These are phyloP conservation scores for Psophocarpus tetragonolobus DNA, from an alignment of 306 rosid genomes.

Conservation along the genomic window DNA sequence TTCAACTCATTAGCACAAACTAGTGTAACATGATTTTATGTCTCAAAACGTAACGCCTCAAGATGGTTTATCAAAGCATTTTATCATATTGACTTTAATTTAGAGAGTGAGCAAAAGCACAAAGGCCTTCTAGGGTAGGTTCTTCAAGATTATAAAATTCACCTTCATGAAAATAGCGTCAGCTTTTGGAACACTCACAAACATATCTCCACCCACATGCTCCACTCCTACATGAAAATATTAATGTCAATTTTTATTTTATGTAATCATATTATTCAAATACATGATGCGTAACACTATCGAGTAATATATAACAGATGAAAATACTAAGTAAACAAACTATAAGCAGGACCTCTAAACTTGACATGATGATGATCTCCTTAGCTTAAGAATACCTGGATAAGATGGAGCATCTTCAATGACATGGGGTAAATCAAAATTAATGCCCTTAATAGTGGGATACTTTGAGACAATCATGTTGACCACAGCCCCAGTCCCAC, in stretches of 20 bases:
- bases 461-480: conserved; percentile 76
- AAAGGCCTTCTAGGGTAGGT: conserved; percentile 4
- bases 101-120: background rate
- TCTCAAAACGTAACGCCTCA: background rate
- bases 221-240: conserved; percentile 67
- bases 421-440: conserved; percentile 94
- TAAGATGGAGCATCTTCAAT: conserved; percentile 75
- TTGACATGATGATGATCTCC: background rate
- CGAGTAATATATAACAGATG: background rate
- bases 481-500: conserved; percentile 81
- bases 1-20: conserved; percentile 10
- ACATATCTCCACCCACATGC: conserved; percentile 98
- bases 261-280: background rate
- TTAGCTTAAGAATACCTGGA: conserved; percentile 45
- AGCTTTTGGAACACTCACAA: conserved; percentile 77
- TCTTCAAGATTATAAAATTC: background rate
- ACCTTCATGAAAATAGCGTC: conserved; percentile 97
- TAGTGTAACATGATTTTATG: background rate
- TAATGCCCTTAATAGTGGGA: conserved; percentile 78
- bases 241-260: background rate
- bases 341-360: background rate
- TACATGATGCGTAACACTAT: background rate
- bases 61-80: background rate
- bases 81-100: background rate
- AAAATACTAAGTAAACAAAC: background rate